Percentiles rank a stretch among this genome's conserved stretches.
These are phyloP conservation scores for Metschnikowia sp. DNA, from an alignment of 805 yeast species.

Conservation along the genomic window DNA sequence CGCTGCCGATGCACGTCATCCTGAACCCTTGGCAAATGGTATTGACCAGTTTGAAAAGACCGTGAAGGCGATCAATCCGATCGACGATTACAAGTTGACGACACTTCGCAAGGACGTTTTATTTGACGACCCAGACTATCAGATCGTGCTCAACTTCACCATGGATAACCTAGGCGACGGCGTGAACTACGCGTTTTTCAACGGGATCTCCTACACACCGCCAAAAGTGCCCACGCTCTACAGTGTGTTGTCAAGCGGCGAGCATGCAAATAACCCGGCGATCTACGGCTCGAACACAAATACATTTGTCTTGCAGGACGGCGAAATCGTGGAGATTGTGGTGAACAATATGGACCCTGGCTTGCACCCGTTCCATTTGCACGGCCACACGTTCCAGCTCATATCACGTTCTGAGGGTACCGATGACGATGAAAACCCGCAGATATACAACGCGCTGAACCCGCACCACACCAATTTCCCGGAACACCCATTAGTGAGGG, in stretches of 20 bases:
- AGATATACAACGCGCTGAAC: constrained; percentile 44
- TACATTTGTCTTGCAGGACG: constrained; percentile 54
- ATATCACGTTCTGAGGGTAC: constrained; percentile 50
- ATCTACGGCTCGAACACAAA: constrained; percentile 76
- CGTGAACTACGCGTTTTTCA: constrained; percentile 72
- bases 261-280: constrained; percentile 47
- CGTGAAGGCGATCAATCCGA: constrained; percentile 20
- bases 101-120: constrained; percentile 56
- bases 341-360: constrained; percentile 78
- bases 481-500: constrained; percentile 62
- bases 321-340: constrained; percentile 70
- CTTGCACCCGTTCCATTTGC: constrained; percentile 76
- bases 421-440: constrained; percentile 54
- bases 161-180: constrained; percentile 76
- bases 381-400: constrained; percentile 69
- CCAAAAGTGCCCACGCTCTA: constrained; percentile 73
- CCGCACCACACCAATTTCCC: constrained; percentile 44
- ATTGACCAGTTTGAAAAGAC: constrained; percentile 35
- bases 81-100: constrained; percentile 75
- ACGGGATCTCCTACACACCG: constrained; percentile 56
- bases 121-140: constrained; percentile 60
- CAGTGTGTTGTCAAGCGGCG: constrained; percentile 61
- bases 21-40: constrained; percentile 24
- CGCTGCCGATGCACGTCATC: constrained; percentile 28
- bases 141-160: constrained; percentile 52